A percentile compares a stretch with the other conserved stretches of the same genome.
Conservation (phyloP, 768 basidiomycete genomes). For the Mycena capillaripes region DNA sequence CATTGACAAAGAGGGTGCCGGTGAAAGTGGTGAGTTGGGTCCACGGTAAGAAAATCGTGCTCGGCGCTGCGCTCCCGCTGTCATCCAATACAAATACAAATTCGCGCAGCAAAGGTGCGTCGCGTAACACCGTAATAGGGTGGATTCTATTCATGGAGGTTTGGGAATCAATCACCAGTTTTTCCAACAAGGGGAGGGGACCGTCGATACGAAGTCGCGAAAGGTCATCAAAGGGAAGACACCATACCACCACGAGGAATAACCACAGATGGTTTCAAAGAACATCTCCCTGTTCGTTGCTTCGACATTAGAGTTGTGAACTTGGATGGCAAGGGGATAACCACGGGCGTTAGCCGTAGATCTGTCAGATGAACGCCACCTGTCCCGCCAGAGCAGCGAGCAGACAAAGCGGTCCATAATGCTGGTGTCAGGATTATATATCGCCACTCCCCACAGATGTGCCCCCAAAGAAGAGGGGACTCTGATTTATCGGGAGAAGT, state of each 20-base stretch:
- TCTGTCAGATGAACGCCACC: neutral
- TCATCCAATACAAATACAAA: neutral
- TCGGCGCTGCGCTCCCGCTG: neutral
- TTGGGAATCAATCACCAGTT: neutral
- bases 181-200: neutral
- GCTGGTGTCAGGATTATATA: conserved; percentile 2
- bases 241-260: conserved; percentile 8
- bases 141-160: neutral
- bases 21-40: conserved; percentile 4
- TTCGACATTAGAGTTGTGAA: no score
- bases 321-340: neutral
- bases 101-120: conserved; percentile 13
- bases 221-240: neutral
- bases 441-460: conserved; percentile 21
- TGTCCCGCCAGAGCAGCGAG: neutral
- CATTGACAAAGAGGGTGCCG: neutral
- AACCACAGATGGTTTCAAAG: conserved; percentile 3
- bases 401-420: conserved; percentile 11
- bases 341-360: conserved; percentile 19
- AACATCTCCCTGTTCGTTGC: neutral
- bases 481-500: neutral
- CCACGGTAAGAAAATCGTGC: neutral
- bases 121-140: neutral
- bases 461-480: conserved; percentile 5
- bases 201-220: neutral